Base-by-base conservation (phyloP, 2,329 filamentous ascomycete genomes). In the Stromatinia cepivora region DNA sequence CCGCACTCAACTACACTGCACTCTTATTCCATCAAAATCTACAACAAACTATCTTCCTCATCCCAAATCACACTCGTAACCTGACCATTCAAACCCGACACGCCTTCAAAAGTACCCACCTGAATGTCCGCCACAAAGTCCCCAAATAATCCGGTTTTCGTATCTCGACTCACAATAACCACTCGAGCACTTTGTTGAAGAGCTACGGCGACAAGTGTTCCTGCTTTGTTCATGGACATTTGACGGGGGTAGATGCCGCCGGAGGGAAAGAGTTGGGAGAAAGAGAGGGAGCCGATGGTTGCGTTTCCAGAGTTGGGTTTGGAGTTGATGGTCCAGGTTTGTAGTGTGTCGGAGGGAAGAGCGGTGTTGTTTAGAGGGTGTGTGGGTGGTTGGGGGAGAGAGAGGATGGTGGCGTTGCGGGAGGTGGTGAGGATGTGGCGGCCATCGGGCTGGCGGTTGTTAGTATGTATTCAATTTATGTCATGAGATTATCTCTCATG, bases 401-500 rank as follows among this genome's bases (percentile, higher is more conserved):
- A 75, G 76, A 89, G 85, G 31, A 83, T 80, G 57, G 81, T 82
- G 76, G 90, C 89, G 76, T 86, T 85, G 71, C 92, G 88, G 72
- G 90, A 91, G 3, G 89, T 90, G 54, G 90, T 84, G 73, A 91
- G 82, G 65, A 93, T 77, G 81, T 88, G 91, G 48, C 84, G 85
- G 70, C 84, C 81, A 75, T 88, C 85, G 62, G 86, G 85, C 86
- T 88, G 28, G 56, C 34, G 52, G 48, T 66, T 70, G 71, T 70
- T 71, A 63, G 46, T 58, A 72, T 57, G n/a, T 45, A 11, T n/a
- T 50, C 2, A 3, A 34, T 34, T 58, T 5, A 22, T 28, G 10
- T 3, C 8, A 13, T 39, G 15, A 25, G 56, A 8, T 25, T 6
- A 28, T 59, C 9, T 52, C 22, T 20, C 9, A 11, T 2, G 15